A percentile compares a stretch with the other conserved stretches of the same genome.
Evolutionary conservation across 371 early-diverging fungal species (phyloP).

Genomic region (Circinella minor): DNA sequence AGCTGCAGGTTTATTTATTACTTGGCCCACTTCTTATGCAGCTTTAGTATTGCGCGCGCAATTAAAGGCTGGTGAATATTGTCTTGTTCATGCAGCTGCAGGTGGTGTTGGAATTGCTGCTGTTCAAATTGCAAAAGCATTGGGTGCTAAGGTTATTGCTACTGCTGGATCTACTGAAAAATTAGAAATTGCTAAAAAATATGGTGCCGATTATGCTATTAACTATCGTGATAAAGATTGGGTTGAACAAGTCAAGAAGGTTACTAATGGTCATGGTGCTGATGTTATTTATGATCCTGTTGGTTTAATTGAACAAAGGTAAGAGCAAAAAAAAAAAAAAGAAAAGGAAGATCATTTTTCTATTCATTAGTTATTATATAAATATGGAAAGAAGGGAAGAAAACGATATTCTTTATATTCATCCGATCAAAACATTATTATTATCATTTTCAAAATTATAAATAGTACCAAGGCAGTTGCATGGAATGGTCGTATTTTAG

Average conservation of each 20-base stretch:
- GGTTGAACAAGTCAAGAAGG: slow-evolving; percentile 71
- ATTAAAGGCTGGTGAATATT: slow-evolving; percentile 68
- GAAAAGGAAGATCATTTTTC: too few species aligned
- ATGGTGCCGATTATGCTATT: slow-evolving; percentile 81
- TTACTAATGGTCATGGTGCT: slow-evolving; percentile 74
- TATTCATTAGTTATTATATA: too few species aligned
- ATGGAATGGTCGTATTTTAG: slow-evolving; percentile 85
- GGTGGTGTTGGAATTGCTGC: slow-evolving; percentile 78
- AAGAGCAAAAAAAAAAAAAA: too few species aligned
- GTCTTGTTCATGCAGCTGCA: slow-evolving; percentile 82
- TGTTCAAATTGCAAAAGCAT: slow-evolving; percentile 69
- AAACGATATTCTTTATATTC: too few species aligned
- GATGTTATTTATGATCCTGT: slow-evolving; percentile 85
- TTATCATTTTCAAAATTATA: too few species aligned
- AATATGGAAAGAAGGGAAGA: too few species aligned
- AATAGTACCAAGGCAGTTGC: slow-evolving; percentile 74
- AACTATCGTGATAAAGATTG: slow-evolving; percentile 84
- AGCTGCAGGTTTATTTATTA: slow-evolving; percentile 80
- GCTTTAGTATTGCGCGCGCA: slow-evolving; percentile 76
- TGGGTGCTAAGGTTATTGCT: slow-evolving; percentile 88
- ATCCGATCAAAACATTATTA: too few species aligned
- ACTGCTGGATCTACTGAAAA: slow-evolving; percentile 82
- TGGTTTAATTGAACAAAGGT: slow-evolving; percentile 39
- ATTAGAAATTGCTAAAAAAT: slow-evolving; percentile 64
- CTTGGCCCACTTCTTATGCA: slow-evolving; percentile 83